phyloP scores from a whole-genome alignment of 2,329 filamentous ascomycete genomes.

The Colletotrichum siamense region DNA sequence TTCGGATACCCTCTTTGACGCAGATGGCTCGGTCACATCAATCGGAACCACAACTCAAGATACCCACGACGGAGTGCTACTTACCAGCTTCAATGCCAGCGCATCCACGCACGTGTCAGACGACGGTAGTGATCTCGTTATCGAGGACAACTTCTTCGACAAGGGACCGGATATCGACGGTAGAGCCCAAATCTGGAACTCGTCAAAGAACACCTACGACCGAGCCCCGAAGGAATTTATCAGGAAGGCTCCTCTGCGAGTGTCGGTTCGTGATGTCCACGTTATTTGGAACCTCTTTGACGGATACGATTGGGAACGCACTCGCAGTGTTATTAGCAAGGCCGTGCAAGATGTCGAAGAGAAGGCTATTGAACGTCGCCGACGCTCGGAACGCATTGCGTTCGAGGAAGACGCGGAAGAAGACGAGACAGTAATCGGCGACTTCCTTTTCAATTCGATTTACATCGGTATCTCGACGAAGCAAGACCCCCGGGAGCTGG shows the following conservation, averaged over 20 bases:
- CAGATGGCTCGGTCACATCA: conserved; percentile 40
- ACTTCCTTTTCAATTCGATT: conserved; percentile 98
- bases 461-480: conserved; percentile 93
- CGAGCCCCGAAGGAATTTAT: conserved; percentile 66
- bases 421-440: conserved; percentile 86
- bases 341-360: conserved; percentile 88
- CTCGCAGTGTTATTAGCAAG: conserved; percentile 83
- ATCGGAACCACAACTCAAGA: conserved; percentile 46
- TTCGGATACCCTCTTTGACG: conserved; percentile 55
- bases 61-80: conserved; percentile 50
- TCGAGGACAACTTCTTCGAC: conserved; percentile 81
- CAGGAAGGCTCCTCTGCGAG: conserved; percentile 72
- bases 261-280: conserved; percentile 85
- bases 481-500: conserved; percentile 81
- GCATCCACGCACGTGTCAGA: conserved; percentile 47
- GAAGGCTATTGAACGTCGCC: conserved; percentile 77
- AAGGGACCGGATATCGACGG: conserved; percentile 64
- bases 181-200: conserved; percentile 82
- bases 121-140: conserved; percentile 68
- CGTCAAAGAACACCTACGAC: conserved; percentile 76
- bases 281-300: conserved; percentile 98
- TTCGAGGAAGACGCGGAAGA: conserved; percentile 74
- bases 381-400: conserved; percentile 59
- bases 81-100: conserved; percentile 42
- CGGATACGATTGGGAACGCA: conserved; percentile 94